Base-by-base conservation (phyloP, 208 protist genomes). In the Acanthamoeba castellanii region DNA sequence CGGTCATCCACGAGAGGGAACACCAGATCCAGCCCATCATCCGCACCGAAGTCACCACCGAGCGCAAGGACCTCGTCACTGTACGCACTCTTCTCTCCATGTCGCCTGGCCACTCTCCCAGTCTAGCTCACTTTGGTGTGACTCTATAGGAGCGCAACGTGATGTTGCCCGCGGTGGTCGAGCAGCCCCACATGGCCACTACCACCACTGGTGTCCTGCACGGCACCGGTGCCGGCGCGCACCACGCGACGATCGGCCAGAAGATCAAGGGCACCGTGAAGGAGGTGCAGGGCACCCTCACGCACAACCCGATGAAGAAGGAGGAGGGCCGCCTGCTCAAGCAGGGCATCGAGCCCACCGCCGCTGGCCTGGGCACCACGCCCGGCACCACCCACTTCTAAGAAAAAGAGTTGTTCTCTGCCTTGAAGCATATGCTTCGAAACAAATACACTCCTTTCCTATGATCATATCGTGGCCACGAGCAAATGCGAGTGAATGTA, bases 281-380 rank as follows among this genome's bases (percentile, higher is more conserved):
- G 74, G 74, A 82, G 42, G 74, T 82, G 16, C 74, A 82, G 74
- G 74, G 74, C 32, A 50, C 37, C 50, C n/a, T 82, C 74, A 82
- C 74, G 1, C 74, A 82, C 42, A 82, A 82, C 74, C 74, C 74
- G 32, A 25, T 25, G 18, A 82, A 82, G 74, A 82, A 82, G 37
- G 74, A 82, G 74, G 74, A 82, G 42, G 74, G 74, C 37, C 74
- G 74, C 20, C 37, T 82, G 74, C 74, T 82, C 74, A 82, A 82
- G 74, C 74, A 82, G 74, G 74, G 74, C n/a, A 82, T 82, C 74
- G 74, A 82, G n/a, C 64, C 64, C 34, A 11, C 42, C 74, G 52
- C 70, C 13, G 37, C 32, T 34, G 37, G 70, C 70, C 50, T 55
- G 37, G 37, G 37, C 37, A 42, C 37, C 37, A 42, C n/a, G n/a